phyloP scores from a whole-genome alignment of 345 rosid species.

The Litchi chinensis region DNA sequence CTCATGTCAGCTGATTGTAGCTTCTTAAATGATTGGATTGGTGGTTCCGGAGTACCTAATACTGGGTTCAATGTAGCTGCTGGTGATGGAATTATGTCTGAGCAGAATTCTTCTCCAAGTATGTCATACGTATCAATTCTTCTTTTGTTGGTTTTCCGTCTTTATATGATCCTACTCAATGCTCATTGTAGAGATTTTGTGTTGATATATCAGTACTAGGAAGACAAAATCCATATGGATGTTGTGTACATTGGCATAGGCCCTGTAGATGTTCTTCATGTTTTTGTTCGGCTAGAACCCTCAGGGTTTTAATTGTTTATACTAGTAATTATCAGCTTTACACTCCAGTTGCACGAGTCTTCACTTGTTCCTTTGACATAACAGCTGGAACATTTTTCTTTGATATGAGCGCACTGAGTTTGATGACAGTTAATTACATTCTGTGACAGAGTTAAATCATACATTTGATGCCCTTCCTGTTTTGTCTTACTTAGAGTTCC shows the following conservation, averaged over 20 bases:
- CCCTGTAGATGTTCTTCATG: neutral
- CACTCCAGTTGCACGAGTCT: neutral
- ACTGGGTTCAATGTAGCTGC: slow-evolving; percentile 30
- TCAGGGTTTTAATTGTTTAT: neutral
- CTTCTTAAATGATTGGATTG: slow-evolving; percentile 83
- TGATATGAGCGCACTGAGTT: neutral
- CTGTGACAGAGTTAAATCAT: neutral
- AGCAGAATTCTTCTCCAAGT: slow-evolving; percentile 45
- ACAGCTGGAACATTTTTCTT: neutral
- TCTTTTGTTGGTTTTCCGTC: slow-evolving; percentile 2
- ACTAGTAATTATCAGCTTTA: neutral
- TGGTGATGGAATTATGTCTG: slow-evolving; percentile 31
- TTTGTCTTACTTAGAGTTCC: slow-evolving; percentile 5
- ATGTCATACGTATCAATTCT: slow-evolving; percentile 32
- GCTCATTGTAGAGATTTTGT: slow-evolving; percentile 4
- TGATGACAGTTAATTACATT: neutral
- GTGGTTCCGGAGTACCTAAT: slow-evolving; percentile 53
- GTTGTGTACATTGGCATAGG: neutral
- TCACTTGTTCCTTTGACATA: neutral
- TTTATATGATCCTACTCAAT: neutral
- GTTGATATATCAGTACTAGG: neutral
- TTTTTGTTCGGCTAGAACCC: neutral
- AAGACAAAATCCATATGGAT: neutral
- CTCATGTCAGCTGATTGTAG: slow-evolving; percentile 94
- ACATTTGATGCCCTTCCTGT: neutral